These are phyloP conservation scores for Thalassiosira mediterranea DNA, from an alignment of 352 stramenopile species.

Conservation along the genomic window DNA sequence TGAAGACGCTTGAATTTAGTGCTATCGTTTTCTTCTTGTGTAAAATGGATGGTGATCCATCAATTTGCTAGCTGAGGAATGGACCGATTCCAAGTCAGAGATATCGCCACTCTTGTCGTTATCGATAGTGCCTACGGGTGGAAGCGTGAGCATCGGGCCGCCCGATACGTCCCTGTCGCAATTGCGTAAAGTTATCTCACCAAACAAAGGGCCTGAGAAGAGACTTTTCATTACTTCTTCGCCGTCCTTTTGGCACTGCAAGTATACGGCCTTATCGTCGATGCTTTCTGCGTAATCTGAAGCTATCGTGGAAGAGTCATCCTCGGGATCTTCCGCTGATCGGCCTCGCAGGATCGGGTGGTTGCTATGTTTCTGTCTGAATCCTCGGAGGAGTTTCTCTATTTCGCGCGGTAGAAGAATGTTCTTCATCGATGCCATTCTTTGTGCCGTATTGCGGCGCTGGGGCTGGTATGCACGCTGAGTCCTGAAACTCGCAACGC, in stretches of 20 bases:
- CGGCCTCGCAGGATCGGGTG: slow-evolving; percentile 27
- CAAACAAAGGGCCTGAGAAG: slow-evolving; percentile 45
- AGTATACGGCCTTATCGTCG: slow-evolving; percentile 51
- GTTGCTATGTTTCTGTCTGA: slow-evolving; percentile 48
- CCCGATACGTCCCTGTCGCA: slow-evolving; percentile 1
- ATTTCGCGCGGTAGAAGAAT: slow-evolving; percentile 48
- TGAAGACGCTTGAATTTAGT: too few relatives aligned
- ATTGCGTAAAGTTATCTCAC: slow-evolving; percentile 29
- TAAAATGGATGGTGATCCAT: neutral
- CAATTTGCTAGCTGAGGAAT: slow-evolving; percentile 25
- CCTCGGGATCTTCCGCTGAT: slow-evolving; percentile 22
- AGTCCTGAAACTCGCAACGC: slow-evolving; percentile 29
- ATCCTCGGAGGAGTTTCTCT: slow-evolving; percentile 43
- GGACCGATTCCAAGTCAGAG: slow-evolving; percentile 51
- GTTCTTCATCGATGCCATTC: slow-evolving; percentile 35
- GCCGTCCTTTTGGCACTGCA: slow-evolving; percentile 26
- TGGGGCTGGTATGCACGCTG: slow-evolving; percentile 17
- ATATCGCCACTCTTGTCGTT: slow-evolving; percentile 37
- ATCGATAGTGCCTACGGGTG: slow-evolving; percentile 26
- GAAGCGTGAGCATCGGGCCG: slow-evolving; percentile 17
- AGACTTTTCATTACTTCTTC: slow-evolving; percentile 29
- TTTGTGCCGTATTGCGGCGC: slow-evolving; percentile 12
- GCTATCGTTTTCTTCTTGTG: slow-evolving; percentile 26
- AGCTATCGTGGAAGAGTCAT: slow-evolving; percentile 50
- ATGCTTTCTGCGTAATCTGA: slow-evolving; percentile 39